Evolutionary conservation across 2,329 filamentous ascomycete genomes (phyloP).

Genomic region (Trichoderma sp.): DNA sequence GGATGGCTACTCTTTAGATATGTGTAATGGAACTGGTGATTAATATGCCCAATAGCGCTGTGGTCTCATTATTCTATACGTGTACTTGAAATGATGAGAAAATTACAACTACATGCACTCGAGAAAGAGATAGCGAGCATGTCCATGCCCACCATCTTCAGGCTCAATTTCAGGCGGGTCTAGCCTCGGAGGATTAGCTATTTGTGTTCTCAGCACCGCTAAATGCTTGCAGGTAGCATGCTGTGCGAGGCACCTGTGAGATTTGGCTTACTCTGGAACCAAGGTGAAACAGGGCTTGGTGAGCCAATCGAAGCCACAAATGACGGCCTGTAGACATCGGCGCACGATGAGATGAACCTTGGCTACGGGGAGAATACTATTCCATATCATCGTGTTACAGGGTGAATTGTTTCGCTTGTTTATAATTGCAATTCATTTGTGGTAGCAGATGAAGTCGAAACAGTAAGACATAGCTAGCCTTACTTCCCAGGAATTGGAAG

Average conservation of each 20-base stretch:
- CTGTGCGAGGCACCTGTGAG: not conserved
- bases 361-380: not conserved
- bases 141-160: not conserved
- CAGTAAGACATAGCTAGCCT: not conserved
- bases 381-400: not conserved
- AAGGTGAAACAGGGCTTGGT: not conserved
- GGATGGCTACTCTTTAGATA: not conserved
- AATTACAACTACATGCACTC: not conserved
- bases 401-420: not conserved
- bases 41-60: not conserved
- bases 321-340: not conserved
- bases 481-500: not conserved
- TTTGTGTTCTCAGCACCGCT: not conserved
- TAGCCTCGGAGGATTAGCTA: not conserved
- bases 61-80: not conserved
- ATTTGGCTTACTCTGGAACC: not conserved
- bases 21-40: not conserved
- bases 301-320: not conserved
- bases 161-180: not conserved
- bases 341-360: not conserved
- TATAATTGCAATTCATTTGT: not conserved
- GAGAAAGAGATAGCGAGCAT: not conserved
- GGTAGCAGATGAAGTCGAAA: not conserved
- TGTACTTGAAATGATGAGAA: not conserved
- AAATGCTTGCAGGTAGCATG: not conserved